phyloP scores from a whole-genome alignment of 2,329 filamentous ascomycete species.

The Cryphonectria carpinicola region DNA sequence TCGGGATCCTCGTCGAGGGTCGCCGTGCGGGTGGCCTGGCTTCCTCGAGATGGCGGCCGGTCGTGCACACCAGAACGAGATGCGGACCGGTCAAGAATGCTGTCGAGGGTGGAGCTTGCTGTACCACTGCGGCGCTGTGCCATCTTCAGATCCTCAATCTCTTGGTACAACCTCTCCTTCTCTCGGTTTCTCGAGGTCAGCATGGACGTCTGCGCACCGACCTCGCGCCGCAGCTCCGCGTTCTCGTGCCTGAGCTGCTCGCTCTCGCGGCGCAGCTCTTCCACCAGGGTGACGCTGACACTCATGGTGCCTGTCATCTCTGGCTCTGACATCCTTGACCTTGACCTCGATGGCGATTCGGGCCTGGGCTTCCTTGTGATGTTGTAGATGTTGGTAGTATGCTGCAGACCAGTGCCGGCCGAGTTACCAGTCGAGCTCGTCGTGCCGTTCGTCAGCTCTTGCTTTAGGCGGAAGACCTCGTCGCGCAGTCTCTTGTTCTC shows the following conservation, averaged over 20 bases:
- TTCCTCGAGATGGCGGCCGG: constrained; percentile 74
- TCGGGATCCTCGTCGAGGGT: constrained; percentile 74
- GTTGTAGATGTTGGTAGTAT: constrained; percentile 70
- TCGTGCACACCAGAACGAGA: constrained; percentile 74
- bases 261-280: constrained; percentile 71
- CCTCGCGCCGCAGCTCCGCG: constrained; percentile 85
- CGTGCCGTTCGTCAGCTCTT: constrained; percentile 51
- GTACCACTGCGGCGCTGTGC: constrained; percentile 73
- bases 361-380: constrained; percentile 58
- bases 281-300: constrained; percentile 64
- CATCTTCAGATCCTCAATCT: constrained; percentile 96
- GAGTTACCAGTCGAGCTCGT: constrained; percentile 30
- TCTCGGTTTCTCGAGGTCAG: constrained; percentile 93
- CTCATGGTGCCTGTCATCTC: constrained; percentile 59
- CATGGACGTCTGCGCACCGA: constrained; percentile 96
- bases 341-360: constrained; percentile 53
- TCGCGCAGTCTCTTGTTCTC: constrained; percentile 84
- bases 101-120: constrained; percentile 74
- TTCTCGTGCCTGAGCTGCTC: constrained; percentile 90
- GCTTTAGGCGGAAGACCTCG: constrained; percentile 76
- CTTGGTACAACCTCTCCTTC: constrained; percentile 91
- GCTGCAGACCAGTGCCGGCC: constrained; percentile 46
- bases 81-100: constrained; percentile 90
- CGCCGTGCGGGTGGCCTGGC: constrained; percentile 64
- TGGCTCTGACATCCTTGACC: constrained; percentile 54